Evolutionary conservation across 75 land plant species (phyloP), one percentile per base, ranked within the genome.

Genomic region (Pseudotsuga menziesii): DNA sequence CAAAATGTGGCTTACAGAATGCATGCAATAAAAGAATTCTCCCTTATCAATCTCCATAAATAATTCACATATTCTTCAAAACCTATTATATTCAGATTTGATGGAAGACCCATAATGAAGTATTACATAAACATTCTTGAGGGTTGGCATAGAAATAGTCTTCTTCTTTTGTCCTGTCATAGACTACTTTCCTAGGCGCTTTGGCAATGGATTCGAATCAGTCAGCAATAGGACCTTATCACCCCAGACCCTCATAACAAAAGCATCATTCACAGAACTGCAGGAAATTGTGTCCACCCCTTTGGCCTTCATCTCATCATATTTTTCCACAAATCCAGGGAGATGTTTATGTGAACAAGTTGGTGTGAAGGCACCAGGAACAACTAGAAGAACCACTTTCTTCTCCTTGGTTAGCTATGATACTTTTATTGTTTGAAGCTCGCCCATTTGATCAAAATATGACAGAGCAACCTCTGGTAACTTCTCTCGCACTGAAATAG

Each of bases 351-450:
- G 87, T 19, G 92, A 89, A 91, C 94, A 94, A 54, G 94, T 94
- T 74, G 94, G 97, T 54, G 97, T 94, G 85, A 94, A 91, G 59
- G 97, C 94, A 52, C 92, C 94, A 36, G 94, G 97, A 56, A 94
- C 94, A 58, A 94, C 94, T 80, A 94, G 88, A 75, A 94, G 79
- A 55, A 94, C 81, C 77, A 83, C 91, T 69, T 90, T 91, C 86
- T 94, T 94, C 76, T 76, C 79, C 71, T 76, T 61, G 82, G 97
- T 91, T 60, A 94, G 90, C 70, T 81, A 83, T 71, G 89, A 83
- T 61, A 91, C 73, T 55, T 89, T 84, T 72, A 84, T 67, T 82
- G 92, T 84, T 79, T 91, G 90, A 73, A 91, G 76, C 74, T 91
- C 82, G 66, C 82, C 94, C 62, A n/a, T n/a, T 83, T 76, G 44